Evolutionary conservation across 768 basidiomycete genomes (phyloP).

Genomic region (Rhodotorula sphaerocarpa): DNA sequence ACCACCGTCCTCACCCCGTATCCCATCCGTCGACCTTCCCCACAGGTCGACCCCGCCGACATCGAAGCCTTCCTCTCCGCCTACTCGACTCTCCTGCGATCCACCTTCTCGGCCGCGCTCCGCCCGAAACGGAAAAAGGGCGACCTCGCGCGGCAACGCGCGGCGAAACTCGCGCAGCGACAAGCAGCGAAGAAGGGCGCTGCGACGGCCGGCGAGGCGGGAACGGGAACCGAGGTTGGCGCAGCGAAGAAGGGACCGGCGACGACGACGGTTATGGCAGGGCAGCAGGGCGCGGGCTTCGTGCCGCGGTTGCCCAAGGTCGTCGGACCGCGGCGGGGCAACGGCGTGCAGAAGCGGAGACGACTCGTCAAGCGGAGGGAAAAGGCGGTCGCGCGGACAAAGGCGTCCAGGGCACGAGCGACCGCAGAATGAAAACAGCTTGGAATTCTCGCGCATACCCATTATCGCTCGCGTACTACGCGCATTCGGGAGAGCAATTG

Average conservation of each 20-base stretch:
- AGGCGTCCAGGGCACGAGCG: background rate
- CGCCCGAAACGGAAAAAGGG: constrained; percentile 25
- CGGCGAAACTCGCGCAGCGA: background rate
- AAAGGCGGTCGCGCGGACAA: constrained; percentile 1
- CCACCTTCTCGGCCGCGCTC: constrained; percentile 5
- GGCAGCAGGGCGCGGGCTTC: constrained; percentile 1
- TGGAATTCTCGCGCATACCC: too few species aligned
- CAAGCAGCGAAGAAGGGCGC: background rate
- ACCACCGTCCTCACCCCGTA: background rate
- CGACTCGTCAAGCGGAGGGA: constrained; percentile 4
- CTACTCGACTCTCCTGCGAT: constrained; percentile 22
- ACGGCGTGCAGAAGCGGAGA: constrained; percentile 17
- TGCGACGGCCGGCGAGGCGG: background rate
- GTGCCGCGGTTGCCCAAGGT: constrained; percentile 17
- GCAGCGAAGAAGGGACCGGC: too few species aligned
- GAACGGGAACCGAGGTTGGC: too few species aligned
- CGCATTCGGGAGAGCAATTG: too few species aligned
- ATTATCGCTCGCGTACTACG: too few species aligned
- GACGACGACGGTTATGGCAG: too few species aligned
- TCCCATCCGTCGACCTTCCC: background rate
- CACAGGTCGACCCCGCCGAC: constrained; percentile 28
- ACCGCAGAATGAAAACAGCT: too few species aligned
- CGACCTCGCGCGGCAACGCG: background rate
- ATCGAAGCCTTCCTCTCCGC: constrained; percentile 9
- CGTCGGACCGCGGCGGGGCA: constrained; percentile 28